Evolutionary conservation across 2,329 filamentous ascomycete genomes (phyloP).

Genomic region (Cyphellophora attinorum): DNA sequence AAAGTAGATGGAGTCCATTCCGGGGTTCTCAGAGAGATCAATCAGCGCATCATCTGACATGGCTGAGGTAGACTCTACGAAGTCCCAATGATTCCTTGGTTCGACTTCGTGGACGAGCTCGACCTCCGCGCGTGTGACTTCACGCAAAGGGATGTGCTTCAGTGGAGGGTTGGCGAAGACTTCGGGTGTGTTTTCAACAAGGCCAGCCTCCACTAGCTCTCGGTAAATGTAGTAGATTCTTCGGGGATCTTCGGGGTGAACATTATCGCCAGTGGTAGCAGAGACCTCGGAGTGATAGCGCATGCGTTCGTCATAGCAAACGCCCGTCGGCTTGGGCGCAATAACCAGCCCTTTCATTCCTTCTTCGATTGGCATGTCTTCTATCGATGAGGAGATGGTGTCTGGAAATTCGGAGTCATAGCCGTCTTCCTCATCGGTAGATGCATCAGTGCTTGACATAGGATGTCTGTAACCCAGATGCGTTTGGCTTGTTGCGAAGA

Average conservation of each 20-base stretch:
- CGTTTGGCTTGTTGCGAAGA: too few species aligned
- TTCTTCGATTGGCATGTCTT: constrained; percentile 10
- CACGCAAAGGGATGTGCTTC: constrained; percentile 63
- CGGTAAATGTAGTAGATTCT: constrained; percentile 91
- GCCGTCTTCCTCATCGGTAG: constrained; percentile 1
- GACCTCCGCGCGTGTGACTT: constrained; percentile 72
- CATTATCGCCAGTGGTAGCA: constrained; percentile 51
- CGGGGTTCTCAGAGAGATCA: constrained; percentile 48
- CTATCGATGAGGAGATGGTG: not conserved
- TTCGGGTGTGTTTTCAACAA: constrained; percentile 55
- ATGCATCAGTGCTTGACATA: too few species aligned
- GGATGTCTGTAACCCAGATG: too few species aligned
- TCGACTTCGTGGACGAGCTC: constrained; percentile 65
- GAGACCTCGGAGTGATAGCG: constrained; percentile 85
- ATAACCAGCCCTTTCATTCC: constrained; percentile 27
- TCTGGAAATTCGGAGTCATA: too few species aligned
- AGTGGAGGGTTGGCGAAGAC: constrained; percentile 44
- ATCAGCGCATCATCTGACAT: constrained; percentile 54
- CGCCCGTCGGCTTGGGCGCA: constrained; percentile 57
- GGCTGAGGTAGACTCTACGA: constrained; percentile 55
- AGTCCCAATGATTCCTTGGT: constrained; percentile 65
- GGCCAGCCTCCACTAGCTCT: constrained; percentile 69
- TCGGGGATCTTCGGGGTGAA: constrained; percentile 89
- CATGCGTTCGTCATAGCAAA: constrained; percentile 92
- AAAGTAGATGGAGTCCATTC: constrained; percentile 71